Evolutionary conservation across 1,139 yeast species (phyloP), one percentile per base, ranked within the genome.

Genomic region (Meyerozyma elateridarum): DNA sequence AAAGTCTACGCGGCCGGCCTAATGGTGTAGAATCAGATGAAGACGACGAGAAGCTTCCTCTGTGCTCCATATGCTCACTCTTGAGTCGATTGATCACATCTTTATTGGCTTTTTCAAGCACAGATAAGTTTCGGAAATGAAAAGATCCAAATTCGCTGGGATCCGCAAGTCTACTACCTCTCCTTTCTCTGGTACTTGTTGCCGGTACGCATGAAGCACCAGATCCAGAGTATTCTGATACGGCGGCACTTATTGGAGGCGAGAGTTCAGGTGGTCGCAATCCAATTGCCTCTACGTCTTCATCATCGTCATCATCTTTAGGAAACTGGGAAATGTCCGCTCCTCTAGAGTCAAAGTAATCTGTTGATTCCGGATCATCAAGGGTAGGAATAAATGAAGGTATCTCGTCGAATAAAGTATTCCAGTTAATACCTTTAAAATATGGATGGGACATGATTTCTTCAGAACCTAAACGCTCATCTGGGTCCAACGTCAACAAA

Each of bases 261-360:
- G 16, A 18, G n/a, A 12, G 31, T 30, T 12, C 28, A 30, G 2
- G 33, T 31, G n/a, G 36, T 28, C n/a, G n/a, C n/a, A n/a, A n/a
- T n/a, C n/a, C n/a, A n/a, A n/a, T n/a, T n/a, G 20, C 36, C 31
- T 37, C 44, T 22, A 49, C 56, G 13, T 54, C 61, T 20, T 63
- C 69, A 14, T 64, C 66, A 1, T 56, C 47, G 22, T 59, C 73
- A 12, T 60, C 65, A 36, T 76, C 84, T 25, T 60, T 56, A 0
- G 83, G 82, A 35, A 85, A 79, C 37, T 73, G 76, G 4, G 72
- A 66, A 39, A 81, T 55, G 9, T 70, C 76, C 0, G 96, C 97
- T 5, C 99, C 99, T 44, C 99, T 74, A 7, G 73, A 50, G 48
- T 93, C 98, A 56, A 91, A 93, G 51, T 91, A 91, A 36, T 88